Percentiles rank a stretch among this genome's conserved stretches.
Evolutionary conservation across 2,329 filamentous ascomycete species (phyloP).

Genomic region (Stromatinia cepivora): DNA sequence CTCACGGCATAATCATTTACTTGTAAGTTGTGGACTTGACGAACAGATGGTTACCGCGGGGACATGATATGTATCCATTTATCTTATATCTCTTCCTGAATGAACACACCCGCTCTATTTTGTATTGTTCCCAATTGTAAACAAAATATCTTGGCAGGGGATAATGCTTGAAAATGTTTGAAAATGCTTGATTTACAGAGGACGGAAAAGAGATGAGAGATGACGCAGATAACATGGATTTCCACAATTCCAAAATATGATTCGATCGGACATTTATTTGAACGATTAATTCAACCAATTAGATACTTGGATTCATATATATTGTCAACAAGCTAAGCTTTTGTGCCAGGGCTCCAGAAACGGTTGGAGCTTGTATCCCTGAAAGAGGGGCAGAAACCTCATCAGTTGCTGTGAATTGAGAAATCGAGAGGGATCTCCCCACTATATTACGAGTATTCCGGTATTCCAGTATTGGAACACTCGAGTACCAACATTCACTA

Average conservation of each 20-base stretch:
- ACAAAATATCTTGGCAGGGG: constrained; percentile 18
- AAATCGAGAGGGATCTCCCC: neutral
- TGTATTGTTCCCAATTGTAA: neutral
- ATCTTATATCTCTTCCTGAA: too few species aligned
- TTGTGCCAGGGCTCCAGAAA: constrained; percentile 5
- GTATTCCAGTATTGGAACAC: neutral
- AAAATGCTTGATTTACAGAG: neutral
- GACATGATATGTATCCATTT: too few species aligned
- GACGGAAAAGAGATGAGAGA: neutral
- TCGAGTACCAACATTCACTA: neutral
- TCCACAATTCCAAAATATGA: neutral
- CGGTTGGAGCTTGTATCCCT: constrained; percentile 5
- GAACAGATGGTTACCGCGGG: too few species aligned
- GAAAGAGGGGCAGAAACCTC: constrained; percentile 4
- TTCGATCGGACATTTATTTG: neutral
- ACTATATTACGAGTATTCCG: neutral
- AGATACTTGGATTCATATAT: neutral
- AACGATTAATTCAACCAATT: neutral
- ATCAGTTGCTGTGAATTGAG: neutral
- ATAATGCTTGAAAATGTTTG: neutral
- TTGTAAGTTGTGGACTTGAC: too few species aligned
- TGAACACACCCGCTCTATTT: too few species aligned
- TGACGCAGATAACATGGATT: constrained; percentile 8
- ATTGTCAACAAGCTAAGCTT: neutral
- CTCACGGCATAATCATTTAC: too few species aligned